Evolutionary conservation across 148 eudicot species (phyloP), one percentile per base, ranked within the genome.

Genomic region (Rheum nobile): DNA sequence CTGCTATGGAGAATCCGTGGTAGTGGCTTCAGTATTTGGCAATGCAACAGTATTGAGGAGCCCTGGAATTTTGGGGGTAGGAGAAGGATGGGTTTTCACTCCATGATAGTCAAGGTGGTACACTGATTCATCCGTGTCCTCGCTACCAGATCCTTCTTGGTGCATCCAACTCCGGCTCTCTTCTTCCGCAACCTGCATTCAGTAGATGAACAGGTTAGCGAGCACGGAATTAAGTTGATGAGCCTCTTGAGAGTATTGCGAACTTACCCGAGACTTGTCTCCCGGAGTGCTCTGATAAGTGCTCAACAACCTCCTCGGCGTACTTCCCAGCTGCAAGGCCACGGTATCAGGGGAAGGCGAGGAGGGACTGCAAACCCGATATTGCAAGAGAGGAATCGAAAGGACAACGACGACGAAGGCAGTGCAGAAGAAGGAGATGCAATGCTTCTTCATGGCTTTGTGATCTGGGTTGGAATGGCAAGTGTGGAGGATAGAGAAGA

Each of bases 91-190:
- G 44, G 90, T 89, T 48, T 78, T 79, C 8, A 85, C 93, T 22
- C 93, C 93, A 54, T 80, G 90, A 78, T 89, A 89, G 77, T 89
- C 93, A 70, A 82, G 79, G 73, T 86, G 85, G 80, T 89, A 87
- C 50, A 85, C 61, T 59, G 80, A 67, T 54, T 84, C 85, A 48
- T 81, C 85, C 6, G 13, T 17, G 8, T 76, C 72, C 3, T 72
- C 78, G 12, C 65, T 34, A 8, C 29, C 70, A 29, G 81, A 34
- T 42, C 48, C 77, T 46, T 35, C 76, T 47, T 77, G 74, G 12
- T 79, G 24, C 34, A 37, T 28, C 61, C 73, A 55, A 54, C 29
- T 46, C 48, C 74, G 42, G 17, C 21, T 76, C 43, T 72, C 71
- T 57, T 77, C 81, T 52, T 44, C 77, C 29, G 14, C 67, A 52